A percentile compares a stretch with the other conserved stretches of the same genome.
phyloP scores from a whole-genome alignment of 345 rosid species.

The Kernera saxatilis region DNA sequence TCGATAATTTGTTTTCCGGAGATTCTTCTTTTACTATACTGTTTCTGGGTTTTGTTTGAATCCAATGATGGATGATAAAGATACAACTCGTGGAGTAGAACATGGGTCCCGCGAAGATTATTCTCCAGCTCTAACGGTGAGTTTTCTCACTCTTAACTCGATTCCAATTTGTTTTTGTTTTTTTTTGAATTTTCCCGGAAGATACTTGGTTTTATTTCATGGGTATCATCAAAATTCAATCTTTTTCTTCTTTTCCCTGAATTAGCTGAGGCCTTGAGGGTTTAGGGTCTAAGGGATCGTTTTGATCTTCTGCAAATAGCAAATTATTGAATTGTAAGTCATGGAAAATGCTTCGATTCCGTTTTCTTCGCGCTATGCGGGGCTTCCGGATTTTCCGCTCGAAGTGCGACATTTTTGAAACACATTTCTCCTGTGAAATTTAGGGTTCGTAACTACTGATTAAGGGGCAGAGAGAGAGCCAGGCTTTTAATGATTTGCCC shows the following conservation, averaged over 20 bases:
- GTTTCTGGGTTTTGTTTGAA: slow-evolving; percentile 13
- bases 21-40: not conserved
- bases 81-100: not conserved
- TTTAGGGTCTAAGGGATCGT: slow-evolving; percentile 3
- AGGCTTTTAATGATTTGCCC: not conserved
- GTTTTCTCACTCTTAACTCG: not conserved
- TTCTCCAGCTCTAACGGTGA: slow-evolving; percentile 25
- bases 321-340: not conserved
- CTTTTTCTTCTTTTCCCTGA: not conserved
- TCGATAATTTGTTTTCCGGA: not conserved
- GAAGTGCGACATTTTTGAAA: not conserved
- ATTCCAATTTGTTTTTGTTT: not conserved
- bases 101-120: slow-evolving; percentile 2
- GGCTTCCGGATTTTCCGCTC: not conserved
- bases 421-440: not conserved
- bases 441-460: not conserved
- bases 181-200: not conserved
- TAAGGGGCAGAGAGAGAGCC: not conserved
- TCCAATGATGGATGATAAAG: not conserved
- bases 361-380: not conserved
- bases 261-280: not conserved
- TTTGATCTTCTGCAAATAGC: not conserved
- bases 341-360: not conserved
- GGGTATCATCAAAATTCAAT: not conserved
- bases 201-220: not conserved